Evolutionary conservation across 345 rosid species (phyloP).

Genomic region (Durio zibethinus): DNA sequence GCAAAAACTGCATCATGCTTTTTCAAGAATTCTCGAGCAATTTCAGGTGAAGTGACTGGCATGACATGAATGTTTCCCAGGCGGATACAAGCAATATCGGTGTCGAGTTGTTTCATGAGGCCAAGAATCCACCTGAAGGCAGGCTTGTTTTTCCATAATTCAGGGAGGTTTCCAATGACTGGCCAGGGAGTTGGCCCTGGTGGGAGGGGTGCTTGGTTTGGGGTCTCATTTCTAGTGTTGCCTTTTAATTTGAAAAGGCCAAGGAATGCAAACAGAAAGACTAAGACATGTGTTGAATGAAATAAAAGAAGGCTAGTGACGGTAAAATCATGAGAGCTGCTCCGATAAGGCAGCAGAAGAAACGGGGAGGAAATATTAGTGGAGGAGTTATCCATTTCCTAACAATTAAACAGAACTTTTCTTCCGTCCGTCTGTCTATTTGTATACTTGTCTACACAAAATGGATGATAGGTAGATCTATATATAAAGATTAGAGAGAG

Average conservation of each 20-base stretch:
- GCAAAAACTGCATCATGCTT: slow-evolving; percentile 34
- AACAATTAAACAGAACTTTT: too few relatives aligned
- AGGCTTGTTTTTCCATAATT: slow-evolving; percentile 27
- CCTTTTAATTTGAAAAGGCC: neutral
- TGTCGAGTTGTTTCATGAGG: slow-evolving; percentile 25
- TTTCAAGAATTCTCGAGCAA: slow-evolving; percentile 37
- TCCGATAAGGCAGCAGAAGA: too few relatives aligned
- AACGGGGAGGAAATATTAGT: too few relatives aligned
- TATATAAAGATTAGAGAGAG: too few relatives aligned
- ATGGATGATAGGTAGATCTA: too few relatives aligned
- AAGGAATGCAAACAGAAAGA: neutral
- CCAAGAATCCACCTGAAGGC: slow-evolving; percentile 21
- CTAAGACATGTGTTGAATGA: too few relatives aligned
- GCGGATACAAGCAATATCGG: slow-evolving; percentile 38
- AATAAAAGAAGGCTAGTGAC: too few relatives aligned
- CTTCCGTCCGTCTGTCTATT: too few relatives aligned
- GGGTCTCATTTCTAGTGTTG: neutral
- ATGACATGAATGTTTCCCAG: slow-evolving; percentile 32
- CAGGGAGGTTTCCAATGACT: slow-evolving; percentile 33
- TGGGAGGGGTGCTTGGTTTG: neutral
- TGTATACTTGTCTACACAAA: too few relatives aligned
- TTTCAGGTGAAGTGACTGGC: slow-evolving; percentile 28
- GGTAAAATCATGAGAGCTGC: too few relatives aligned
- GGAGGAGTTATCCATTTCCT: too few relatives aligned
- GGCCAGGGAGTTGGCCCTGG: slow-evolving; percentile 35